Evolutionary conservation across 225 moss, liverwort and hornwort species (phyloP), one percentile per base, ranked within the genome.

Genomic region (Pseudoscleropodium purum): DNA sequence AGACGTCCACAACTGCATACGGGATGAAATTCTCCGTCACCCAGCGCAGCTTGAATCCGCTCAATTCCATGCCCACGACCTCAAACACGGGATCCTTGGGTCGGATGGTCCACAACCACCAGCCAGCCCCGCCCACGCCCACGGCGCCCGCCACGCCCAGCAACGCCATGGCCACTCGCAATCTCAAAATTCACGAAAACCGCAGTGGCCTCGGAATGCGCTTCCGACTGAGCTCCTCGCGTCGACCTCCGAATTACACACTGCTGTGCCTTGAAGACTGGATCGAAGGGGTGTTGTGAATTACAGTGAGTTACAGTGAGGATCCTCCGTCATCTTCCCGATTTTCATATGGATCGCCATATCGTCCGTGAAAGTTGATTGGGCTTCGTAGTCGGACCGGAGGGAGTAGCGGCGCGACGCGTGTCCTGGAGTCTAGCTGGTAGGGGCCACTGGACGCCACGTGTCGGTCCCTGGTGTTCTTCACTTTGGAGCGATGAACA

Each of bases 31-130:
- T 87, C 62, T 96, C 97, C 37, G 89, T 96, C 75, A 91, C 81
- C 92, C 97, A 98, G 64, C 94, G 91, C 36, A 99, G 91, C 7
- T 95, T 94, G 87, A 99, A 96, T 13, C 99, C 99, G 80, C 96
- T 93, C 63, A 99, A 36, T 8, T 93, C 94, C 61, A 99, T 99
- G 29, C 73, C 43, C 63, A 94, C 67, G 1, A 99, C 99, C 90
- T 99, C 95, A 54, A 99, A 97, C 11, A 88, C 24, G 14, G 99
- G 99, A 75, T 99, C 97, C 88, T 92, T 92, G 37, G 99, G 99
- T 33, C 99, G 92, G 51, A 94, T 91, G 51, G 76, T 87, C 90
- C 95, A 97, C 74, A 97, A 30, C 34, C 79, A 94, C 70, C 90
- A 91, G 24, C 93, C 99, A 2, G 88, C 93, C 12, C 93, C 93